Conservation (phyloP, 148 eudicot species). For the Mesembryanthemum crystallinum region DNA sequence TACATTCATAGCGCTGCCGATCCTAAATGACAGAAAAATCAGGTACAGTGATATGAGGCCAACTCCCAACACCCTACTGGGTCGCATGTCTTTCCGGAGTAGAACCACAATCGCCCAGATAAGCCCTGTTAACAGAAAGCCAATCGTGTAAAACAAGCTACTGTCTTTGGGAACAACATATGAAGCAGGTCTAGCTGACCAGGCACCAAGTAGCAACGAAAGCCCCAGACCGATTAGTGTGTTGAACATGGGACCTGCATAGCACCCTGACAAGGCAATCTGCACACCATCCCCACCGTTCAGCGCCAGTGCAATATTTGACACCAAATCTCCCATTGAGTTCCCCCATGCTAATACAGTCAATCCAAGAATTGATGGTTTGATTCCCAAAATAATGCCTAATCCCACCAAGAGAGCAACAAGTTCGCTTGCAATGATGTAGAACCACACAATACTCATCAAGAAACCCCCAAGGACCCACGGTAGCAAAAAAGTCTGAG, state of each 20-base stretch:
- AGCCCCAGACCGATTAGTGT: constrained; percentile 85
- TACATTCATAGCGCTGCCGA: constrained; percentile 25
- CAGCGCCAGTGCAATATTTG: constrained; percentile 69
- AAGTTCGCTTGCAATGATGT: constrained; percentile 91
- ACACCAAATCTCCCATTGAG: constrained; percentile 95
- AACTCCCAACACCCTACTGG: constrained; percentile 61
- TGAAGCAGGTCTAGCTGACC: constrained; percentile 51
- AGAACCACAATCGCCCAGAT: constrained; percentile 71
- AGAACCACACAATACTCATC: constrained; percentile 97
- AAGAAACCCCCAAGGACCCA: constrained; percentile 90
- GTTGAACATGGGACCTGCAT: constrained; percentile 98
- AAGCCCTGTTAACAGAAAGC: constrained; percentile 66
- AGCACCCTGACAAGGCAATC: constrained; percentile 91
- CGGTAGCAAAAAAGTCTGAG: constrained; percentile 53
- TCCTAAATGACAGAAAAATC: constrained; percentile 54
- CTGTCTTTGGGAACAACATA: constrained; percentile 56
- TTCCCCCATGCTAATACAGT: constrained; percentile 99
- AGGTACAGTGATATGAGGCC: constrained; percentile 67
- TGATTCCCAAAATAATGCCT: constrained; percentile 66
- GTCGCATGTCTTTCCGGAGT: constrained; percentile 76
- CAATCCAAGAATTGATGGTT: constrained; percentile 83
- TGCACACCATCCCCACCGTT: constrained; percentile 92
- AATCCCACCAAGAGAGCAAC: constrained; percentile 77
- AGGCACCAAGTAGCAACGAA: constrained; percentile 74
- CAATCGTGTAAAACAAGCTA: constrained; percentile 75